phyloP scores from a whole-genome alignment of 352 stramenopile genomes.

The Pythium phragmitis region DNA sequence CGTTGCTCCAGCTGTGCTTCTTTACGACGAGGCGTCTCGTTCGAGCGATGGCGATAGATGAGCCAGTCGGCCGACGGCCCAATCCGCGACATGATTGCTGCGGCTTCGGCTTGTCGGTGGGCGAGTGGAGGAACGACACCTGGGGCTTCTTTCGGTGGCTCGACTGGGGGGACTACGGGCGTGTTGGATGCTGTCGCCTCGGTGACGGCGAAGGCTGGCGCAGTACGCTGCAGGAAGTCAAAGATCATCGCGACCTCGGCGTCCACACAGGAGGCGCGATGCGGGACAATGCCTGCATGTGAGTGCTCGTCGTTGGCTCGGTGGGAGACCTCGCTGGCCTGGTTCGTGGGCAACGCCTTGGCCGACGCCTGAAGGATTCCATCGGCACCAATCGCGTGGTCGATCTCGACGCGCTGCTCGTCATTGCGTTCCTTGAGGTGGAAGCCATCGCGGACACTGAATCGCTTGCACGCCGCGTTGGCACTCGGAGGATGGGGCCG shows the following conservation, averaged over 20 bases:
- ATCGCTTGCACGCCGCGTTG: constrained; percentile 27
- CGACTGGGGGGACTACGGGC: not conserved
- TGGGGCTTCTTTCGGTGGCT: not conserved
- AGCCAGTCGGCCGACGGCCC: constrained; percentile 54
- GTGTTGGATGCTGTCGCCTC: not conserved
- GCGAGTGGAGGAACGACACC: not conserved
- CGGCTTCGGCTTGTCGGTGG: constrained; percentile 21
- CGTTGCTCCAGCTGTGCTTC: constrained; percentile 47
- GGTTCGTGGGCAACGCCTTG: not conserved
- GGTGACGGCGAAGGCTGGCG: constrained; percentile 8
- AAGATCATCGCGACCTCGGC: constrained; percentile 28
- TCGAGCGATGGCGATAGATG: constrained; percentile 50
- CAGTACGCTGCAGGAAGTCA: constrained; percentile 25
- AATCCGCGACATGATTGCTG: constrained; percentile 27
- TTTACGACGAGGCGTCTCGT: constrained; percentile 39
- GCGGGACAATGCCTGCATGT: not conserved
- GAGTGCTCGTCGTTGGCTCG: not conserved
- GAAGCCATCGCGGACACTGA: constrained; percentile 70
- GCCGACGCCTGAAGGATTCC: not conserved
- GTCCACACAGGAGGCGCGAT: constrained; percentile 10
- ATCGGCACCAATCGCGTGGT: constrained; percentile 32
- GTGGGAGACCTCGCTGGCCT: not conserved
- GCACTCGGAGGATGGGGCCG: constrained; percentile 6
- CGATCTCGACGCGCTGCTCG: constrained; percentile 41
- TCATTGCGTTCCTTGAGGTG: constrained; percentile 62